Evolutionary conservation across 306 rosid genomes (phyloP), one percentile per base, ranked within the genome.

Genomic region (Gynostemma pentaphyllum): DNA sequence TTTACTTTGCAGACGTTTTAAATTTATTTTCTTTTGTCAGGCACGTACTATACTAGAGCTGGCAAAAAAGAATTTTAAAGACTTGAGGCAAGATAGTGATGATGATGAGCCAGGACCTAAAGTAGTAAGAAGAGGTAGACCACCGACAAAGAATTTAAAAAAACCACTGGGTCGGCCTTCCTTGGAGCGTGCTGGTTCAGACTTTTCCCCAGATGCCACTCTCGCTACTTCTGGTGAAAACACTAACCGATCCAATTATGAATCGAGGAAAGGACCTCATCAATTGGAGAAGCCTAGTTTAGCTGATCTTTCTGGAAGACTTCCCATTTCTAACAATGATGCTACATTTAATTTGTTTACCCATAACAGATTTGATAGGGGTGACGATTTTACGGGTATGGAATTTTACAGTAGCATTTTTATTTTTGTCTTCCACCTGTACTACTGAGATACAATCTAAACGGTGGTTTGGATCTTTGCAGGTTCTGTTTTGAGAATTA

Each of bases 1-100:
- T 62, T 36, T 18, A 34, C 12, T 18, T 9, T 68, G 16, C 67
- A 37, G 49, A 40, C 59, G 45, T 9, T 70, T 21, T 70, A 8
- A 48, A 19, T 40, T 42, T 49, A 22, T 32, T 28, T n/a, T 53
- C 53, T 70, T 18, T 69, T 70, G 29, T 34, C 78, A 82, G 91
- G 91, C 91, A 21, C 81, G 87, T 62, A 74, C 91, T 45, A 85
- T 85, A 66, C 87, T 72, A 2, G 91, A 85, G 68, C 77, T 85
- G 74, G 87, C 87, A 34, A 74, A 70, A 72, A 85, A 79, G 81
- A 75, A 63, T 61, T 85, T 82, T 47, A 79, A 77, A 68, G 77
- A 77, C 74, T 70, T 85, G 74, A 81, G 91, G 74, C 91, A 81
- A 75, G 91, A 77, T 47, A 79, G 91, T 68, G 87, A 79, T 72